Percentiles rank a stretch among this genome's conserved stretches.
Conservation (phyloP, 2,329 filamentous ascomycete genomes). For the Gaeumannomyces tritici region DNA sequence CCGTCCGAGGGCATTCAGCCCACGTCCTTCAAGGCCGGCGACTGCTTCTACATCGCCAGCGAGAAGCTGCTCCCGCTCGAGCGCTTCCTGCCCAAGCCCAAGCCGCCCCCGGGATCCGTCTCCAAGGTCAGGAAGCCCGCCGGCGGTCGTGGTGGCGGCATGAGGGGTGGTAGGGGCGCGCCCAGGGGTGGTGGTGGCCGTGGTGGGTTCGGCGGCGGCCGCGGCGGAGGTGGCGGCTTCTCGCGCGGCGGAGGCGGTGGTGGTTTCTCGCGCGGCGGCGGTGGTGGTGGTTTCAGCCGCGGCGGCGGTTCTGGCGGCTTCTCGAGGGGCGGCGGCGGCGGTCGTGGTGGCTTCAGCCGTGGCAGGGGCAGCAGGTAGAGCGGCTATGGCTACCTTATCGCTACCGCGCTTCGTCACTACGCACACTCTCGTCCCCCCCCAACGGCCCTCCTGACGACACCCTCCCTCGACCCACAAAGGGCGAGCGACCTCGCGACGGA, state of each 20-base stretch:
- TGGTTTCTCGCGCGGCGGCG: no score
- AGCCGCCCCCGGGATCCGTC: conserved; percentile 56
- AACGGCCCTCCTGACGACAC: no score
- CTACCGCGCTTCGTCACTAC: not conserved
- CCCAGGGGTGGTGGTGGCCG: conserved; percentile 21
- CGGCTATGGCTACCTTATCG: no score
- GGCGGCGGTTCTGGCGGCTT: conserved; percentile 21
- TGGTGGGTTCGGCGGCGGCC: conserved; percentile 20
- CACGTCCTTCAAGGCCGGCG: conserved; percentile 85
- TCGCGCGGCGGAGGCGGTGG: conserved; percentile 15
- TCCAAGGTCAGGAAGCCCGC: conserved; percentile 49
- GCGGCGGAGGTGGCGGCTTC: conserved; percentile 13
- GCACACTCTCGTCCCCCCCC: no score
- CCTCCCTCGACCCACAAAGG: no score
- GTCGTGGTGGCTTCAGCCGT: conserved; percentile 16
- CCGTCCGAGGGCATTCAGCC: conserved; percentile 94
- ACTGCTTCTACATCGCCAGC: conserved; percentile 92
- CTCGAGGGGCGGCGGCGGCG: conserved; percentile 18
- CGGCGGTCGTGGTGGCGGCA: conserved; percentile 40
- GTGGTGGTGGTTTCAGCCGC: conserved; percentile 14
- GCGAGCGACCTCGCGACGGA: not conserved
- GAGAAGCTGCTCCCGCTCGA: conserved; percentile 94
- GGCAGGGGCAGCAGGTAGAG: conserved; percentile 5
- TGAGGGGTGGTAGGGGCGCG: conserved; percentile 28
- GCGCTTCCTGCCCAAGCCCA: conserved; percentile 93